These are phyloP conservation scores for Luffa aegyptiaca DNA, from an alignment of 306 rosid species.

Conservation along the genomic window DNA sequence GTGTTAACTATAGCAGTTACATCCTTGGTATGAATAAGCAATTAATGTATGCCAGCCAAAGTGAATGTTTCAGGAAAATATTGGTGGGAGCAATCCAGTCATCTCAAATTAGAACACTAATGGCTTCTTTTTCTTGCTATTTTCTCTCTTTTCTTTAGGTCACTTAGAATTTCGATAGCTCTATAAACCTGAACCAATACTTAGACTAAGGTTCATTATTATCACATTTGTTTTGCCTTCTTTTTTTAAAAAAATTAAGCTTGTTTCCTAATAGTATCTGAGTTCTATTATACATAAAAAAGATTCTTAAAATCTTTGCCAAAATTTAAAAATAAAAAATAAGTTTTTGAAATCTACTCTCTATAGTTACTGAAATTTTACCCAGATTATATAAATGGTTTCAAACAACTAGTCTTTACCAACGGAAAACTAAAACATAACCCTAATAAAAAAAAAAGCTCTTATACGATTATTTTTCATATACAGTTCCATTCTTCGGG, in stretches of 20 bases:
- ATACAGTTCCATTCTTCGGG: not conserved
- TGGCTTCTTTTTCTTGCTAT: not conserved
- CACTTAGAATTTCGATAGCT: not conserved
- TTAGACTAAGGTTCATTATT: not conserved
- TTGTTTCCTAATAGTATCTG: not conserved
- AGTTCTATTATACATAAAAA: too few species aligned
- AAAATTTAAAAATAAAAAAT: too few species aligned
- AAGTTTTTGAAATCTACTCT: not conserved
- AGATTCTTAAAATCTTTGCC: not conserved
- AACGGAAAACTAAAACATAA: not conserved
- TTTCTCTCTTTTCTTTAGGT: not conserved
- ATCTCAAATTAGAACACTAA: not conserved
- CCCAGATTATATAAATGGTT: not conserved
- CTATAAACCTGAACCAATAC: not conserved
- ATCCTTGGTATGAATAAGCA: not conserved
- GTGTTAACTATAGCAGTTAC: not conserved
- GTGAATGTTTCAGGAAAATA: not conserved
- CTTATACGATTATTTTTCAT: not conserved
- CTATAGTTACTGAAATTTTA: not conserved
- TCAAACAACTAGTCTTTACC: not conserved
- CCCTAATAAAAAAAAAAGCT: not conserved
- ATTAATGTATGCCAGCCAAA: not conserved
- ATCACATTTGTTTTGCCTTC: too few species aligned
- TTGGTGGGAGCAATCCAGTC: not conserved
- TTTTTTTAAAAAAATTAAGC: not conserved